These are phyloP conservation scores for Aciculoconidium aculeatum DNA, from an alignment of 805 yeast species.

Conservation along the genomic window DNA sequence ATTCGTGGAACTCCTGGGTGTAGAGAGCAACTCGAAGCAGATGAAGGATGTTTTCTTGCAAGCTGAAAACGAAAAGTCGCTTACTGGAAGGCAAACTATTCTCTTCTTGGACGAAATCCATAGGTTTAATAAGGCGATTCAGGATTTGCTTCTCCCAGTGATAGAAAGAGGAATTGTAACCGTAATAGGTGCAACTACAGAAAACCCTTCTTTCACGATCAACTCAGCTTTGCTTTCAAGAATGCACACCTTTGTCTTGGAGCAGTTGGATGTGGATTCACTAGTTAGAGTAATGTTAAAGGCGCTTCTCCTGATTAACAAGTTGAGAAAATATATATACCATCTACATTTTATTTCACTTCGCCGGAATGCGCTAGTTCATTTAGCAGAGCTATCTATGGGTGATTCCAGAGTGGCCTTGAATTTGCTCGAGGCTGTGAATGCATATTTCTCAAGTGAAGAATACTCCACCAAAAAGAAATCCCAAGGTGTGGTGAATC, in stretches of 20 bases:
- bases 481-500: conserved; percentile 34
- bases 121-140: conserved; percentile 38
- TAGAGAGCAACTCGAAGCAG: conserved; percentile 31
- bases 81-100: conserved; percentile 28
- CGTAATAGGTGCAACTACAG: conserved; percentile 47
- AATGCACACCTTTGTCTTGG: conserved; percentile 42
- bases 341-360: conserved; percentile 47
- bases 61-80: conserved; percentile 31
- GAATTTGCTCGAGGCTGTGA: conserved; percentile 70
- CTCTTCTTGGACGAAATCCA: conserved; percentile 41
- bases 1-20: conserved; percentile 37
- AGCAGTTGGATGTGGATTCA: conserved; percentile 27
- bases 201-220: conserved; percentile 52
- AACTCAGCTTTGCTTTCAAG: conserved; percentile 39
- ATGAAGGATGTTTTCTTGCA: conserved; percentile 29
- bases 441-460: conserved; percentile 41
- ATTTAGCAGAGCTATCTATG: conserved; percentile 66
- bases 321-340: conserved; percentile 49
- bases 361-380: conserved; percentile 51
- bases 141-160: conserved; percentile 37
- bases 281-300: conserved; percentile 28
- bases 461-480: conserved; percentile 8
- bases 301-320: conserved; percentile 46
- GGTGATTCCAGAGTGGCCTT: conserved; percentile 89
- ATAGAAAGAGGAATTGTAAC: conserved; percentile 36